Conservation (phyloP, 306 rosid species). For the Astragalus glycyphyllos region DNA sequence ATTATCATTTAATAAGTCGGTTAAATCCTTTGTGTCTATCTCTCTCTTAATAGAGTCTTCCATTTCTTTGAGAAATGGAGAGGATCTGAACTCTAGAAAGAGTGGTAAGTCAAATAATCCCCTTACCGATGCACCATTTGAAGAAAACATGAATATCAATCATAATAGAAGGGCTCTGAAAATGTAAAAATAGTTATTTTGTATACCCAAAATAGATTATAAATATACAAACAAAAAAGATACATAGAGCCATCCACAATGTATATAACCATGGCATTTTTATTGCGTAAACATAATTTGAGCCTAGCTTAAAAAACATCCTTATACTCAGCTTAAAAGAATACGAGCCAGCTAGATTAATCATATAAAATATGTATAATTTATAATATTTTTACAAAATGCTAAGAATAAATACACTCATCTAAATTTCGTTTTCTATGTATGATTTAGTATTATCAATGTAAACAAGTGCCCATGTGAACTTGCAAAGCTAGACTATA, state of each 20-base stretch:
- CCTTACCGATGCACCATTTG: slow-evolving; percentile 13
- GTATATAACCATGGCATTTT: neutral
- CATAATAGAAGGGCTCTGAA: slow-evolving; percentile 7
- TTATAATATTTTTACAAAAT: neutral
- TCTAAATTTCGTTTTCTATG: neutral
- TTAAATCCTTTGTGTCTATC: too few relatives aligned
- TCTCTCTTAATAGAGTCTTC: too few relatives aligned
- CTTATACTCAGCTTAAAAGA: slow-evolving; percentile 23
- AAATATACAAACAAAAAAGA: slow-evolving; percentile 28
- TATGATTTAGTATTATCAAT: slow-evolving; percentile 16
- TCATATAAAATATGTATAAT: neutral
- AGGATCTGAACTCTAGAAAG: neutral
- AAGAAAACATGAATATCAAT: slow-evolving; percentile 30
- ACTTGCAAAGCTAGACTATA: slow-evolving; percentile 28
- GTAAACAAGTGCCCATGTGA: slow-evolving; percentile 18
- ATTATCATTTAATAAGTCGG: too few relatives aligned
- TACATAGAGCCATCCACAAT: slow-evolving; percentile 15
- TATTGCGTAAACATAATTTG: slow-evolving; percentile 1
- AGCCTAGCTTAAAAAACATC: neutral
- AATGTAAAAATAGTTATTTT: neutral
- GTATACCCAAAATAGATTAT: neutral
- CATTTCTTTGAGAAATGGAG: too few relatives aligned
- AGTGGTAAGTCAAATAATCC: slow-evolving; percentile 30
- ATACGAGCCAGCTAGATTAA: slow-evolving; percentile 8
- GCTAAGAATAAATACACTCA: neutral